These are phyloP conservation scores for Candida fluviatilis DNA, from an alignment of 805 yeast species.

Conservation along the genomic window DNA sequence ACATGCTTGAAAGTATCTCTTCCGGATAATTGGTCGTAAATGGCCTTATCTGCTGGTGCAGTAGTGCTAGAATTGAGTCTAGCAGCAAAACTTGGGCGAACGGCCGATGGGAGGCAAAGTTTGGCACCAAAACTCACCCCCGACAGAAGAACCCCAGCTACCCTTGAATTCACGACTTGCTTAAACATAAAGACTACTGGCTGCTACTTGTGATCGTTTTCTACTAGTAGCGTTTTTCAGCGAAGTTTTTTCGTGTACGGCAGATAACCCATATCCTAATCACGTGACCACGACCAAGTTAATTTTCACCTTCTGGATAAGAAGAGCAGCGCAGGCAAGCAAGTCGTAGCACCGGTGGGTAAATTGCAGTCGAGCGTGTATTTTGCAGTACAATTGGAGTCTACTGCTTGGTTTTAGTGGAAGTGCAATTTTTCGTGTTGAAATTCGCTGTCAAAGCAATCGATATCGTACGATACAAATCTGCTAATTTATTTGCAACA, in stretches of 20 bases:
- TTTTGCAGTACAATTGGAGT: too few relatives aligned
- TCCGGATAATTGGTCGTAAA: slow-evolving; percentile 5
- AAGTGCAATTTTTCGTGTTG: too few relatives aligned
- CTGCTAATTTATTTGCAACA: too few relatives aligned
- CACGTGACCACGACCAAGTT: background rate
- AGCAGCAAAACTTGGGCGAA: background rate
- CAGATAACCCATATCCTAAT: background rate
- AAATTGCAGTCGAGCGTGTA: too few relatives aligned
- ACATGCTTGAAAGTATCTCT: slow-evolving; percentile 57
- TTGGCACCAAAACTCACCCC: background rate
- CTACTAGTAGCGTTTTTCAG: background rate
- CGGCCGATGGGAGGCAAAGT: background rate
- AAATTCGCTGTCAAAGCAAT: too few relatives aligned
- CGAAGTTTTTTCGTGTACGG: background rate
- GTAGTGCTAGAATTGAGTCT: slow-evolving; percentile 3
- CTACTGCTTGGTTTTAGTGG: too few relatives aligned
- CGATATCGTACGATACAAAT: too few relatives aligned
- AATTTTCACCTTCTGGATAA: background rate
- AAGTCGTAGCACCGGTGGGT: too few relatives aligned
- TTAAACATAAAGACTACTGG: background rate
- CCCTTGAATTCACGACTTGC: background rate
- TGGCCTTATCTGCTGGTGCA: slow-evolving; percentile 3
- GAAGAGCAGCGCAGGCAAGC: too few relatives aligned
- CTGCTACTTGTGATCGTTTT: background rate
- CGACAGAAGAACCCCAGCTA: background rate